Evolutionary conservation across 2,329 filamentous ascomycete genomes (phyloP).

Genomic region (Colletotrichum paranaense): DNA sequence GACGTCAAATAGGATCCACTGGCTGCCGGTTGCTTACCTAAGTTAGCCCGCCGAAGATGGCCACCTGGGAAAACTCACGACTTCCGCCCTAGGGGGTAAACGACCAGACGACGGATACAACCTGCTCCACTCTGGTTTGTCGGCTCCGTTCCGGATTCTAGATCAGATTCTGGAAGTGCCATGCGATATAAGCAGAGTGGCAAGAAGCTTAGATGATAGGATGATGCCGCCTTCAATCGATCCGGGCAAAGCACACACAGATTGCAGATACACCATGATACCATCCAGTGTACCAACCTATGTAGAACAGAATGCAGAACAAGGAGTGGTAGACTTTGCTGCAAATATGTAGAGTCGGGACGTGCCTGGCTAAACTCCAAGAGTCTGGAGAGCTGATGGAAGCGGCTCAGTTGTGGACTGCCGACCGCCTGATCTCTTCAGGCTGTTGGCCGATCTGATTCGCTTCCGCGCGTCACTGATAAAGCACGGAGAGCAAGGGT

Average conservation of each 20-base stretch:
- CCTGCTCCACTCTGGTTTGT: conserved; percentile 11
- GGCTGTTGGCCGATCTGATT: conserved; percentile 22
- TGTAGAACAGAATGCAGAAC: neutral
- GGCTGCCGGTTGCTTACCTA: conserved; percentile 20
- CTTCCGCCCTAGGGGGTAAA: neutral
- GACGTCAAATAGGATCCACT: conserved; percentile 32
- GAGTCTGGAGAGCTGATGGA: neutral
- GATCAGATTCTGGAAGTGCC: conserved; percentile 7
- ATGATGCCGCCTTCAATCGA: conserved; percentile 17
- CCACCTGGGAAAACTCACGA: neutral
- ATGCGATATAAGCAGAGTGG: conserved; percentile 11
- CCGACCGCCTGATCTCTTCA: conserved; percentile 25
- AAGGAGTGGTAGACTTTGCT: neutral
- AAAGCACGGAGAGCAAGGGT: conserved; percentile 27
- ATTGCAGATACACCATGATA: neutral
- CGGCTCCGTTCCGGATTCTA: conserved; percentile 6
- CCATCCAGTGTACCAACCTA: too few species aligned
- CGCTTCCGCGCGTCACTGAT: conserved; percentile 32
- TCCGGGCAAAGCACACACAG: neutral
- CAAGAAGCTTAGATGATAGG: conserved; percentile 8
- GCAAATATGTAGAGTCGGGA: neutral
- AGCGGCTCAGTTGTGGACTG: conserved; percentile 16
- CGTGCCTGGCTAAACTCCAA: neutral
- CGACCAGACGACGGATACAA: conserved; percentile 1
- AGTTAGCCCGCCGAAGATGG: neutral